These are phyloP conservation scores for Neurospora sp. DNA, from an alignment of 2,329 filamentous ascomycete genomes.

Conservation along the genomic window DNA sequence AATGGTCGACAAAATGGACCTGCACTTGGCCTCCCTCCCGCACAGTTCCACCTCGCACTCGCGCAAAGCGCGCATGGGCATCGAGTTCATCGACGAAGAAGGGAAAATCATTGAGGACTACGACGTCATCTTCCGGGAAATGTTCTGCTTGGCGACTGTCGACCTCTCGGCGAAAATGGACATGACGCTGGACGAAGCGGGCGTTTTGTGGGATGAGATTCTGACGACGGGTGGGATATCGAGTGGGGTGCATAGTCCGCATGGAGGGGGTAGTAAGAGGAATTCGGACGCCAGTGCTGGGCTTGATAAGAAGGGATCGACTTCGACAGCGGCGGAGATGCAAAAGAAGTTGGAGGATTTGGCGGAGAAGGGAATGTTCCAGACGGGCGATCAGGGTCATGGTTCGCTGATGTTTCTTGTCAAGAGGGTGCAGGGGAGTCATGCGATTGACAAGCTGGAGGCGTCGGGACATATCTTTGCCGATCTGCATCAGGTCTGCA, in stretches of 20 bases:
- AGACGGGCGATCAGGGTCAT: slow-evolving; percentile 40
- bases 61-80: slow-evolving; percentile 27
- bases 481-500: slow-evolving; percentile 54
- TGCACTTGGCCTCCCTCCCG: slow-evolving; percentile 50
- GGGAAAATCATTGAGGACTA: slow-evolving; percentile 57
- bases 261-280: neutral
- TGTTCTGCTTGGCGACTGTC: slow-evolving; percentile 71
- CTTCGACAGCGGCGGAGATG: neutral
- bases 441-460: slow-evolving; percentile 54
- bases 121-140: slow-evolving; percentile 66
- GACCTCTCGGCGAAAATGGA: slow-evolving; percentile 61
- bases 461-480: slow-evolving; percentile 73
- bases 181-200: slow-evolving; percentile 51
- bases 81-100: slow-evolving; percentile 41
- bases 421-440: slow-evolving; percentile 44
- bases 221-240: slow-evolving; percentile 47
- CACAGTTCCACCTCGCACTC: slow-evolving; percentile 16
- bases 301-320: neutral
- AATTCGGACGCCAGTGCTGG: neutral
- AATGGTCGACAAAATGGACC: slow-evolving; percentile 61
- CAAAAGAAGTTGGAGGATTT: slow-evolving; percentile 20
- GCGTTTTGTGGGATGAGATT: slow-evolving; percentile 67
- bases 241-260: slow-evolving; percentile 11
- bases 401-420: slow-evolving; percentile 77
- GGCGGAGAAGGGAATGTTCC: slow-evolving; percentile 31